Percentiles rank a stretch among this genome's conserved stretches.
Conservation (phyloP, 345 rosid genomes). For the Acer yangbiense region DNA sequence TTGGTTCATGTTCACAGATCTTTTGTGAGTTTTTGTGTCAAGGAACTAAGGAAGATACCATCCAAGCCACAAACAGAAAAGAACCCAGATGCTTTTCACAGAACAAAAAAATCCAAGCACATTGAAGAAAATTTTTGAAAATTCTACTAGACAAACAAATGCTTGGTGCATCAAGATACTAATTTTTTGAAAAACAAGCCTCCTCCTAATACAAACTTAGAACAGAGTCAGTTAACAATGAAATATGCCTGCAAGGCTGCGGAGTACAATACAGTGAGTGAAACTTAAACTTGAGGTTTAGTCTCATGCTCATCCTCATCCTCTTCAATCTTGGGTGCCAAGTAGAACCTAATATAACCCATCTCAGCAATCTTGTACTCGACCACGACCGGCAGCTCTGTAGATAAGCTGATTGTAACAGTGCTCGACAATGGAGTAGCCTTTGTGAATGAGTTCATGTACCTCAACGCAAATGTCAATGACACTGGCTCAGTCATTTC, state of each 20-base stretch:
- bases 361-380: slow-evolving; percentile 99
- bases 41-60: neutral
- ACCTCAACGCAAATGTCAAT: slow-evolving; percentile 88
- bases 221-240: slow-evolving; percentile 8
- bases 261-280: neutral
- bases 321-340: slow-evolving; percentile 99
- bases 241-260: neutral
- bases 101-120: slow-evolving; percentile 1
- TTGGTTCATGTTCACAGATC: neutral
- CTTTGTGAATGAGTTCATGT: slow-evolving; percentile 97
- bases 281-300: slow-evolving; percentile 39
- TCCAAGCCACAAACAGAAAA: neutral
- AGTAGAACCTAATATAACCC: slow-evolving; percentile 90
- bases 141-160: slow-evolving; percentile 4
- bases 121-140: neutral
- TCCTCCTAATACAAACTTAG: neutral
- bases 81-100: neutral
- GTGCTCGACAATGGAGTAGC: slow-evolving; percentile 85
- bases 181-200: no score
- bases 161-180: neutral
- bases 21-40: neutral
- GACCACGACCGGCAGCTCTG: slow-evolving; percentile 94
- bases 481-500: slow-evolving; percentile 98
- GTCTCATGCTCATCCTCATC: slow-evolving; percentile 71
- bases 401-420: slow-evolving; percentile 88